These are phyloP conservation scores for Papiliotrema nemorosa DNA, from an alignment of 1,284 basidiomycete genomes.

Conservation along the genomic window DNA sequence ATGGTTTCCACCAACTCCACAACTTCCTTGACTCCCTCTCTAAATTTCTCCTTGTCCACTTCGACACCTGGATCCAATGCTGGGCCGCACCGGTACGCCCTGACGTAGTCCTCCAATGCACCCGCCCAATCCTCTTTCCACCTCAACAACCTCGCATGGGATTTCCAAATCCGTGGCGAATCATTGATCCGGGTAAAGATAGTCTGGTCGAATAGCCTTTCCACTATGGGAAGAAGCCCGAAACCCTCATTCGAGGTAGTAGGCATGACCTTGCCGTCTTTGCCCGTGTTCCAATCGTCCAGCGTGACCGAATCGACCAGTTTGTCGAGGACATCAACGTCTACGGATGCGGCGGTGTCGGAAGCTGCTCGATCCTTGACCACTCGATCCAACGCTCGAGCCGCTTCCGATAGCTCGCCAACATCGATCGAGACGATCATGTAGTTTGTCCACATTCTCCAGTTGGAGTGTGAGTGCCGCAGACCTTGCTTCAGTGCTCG, in stretches of 20 bases:
- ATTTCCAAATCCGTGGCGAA: conserved; percentile 70
- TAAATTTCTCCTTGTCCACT: conserved; percentile 63
- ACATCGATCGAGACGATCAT: conserved; percentile 92
- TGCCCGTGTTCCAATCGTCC: conserved; percentile 49
- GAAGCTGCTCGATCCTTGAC: conserved; percentile 69
- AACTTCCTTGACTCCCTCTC: conserved; percentile 70
- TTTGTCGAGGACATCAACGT: conserved; percentile 80
- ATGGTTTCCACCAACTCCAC: conserved; percentile 78
- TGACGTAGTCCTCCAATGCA: conserved; percentile 73
- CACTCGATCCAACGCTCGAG: conserved; percentile 74
- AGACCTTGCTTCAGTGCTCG: conserved; percentile 90
- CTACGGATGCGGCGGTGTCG: conserved; percentile 62
- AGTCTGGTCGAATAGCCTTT: conserved; percentile 65
- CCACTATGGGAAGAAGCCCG: conserved; percentile 62
- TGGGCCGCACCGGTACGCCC: conserved; percentile 72
- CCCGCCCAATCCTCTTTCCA: conserved; percentile 70
- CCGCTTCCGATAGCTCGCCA: conserved; percentile 84
- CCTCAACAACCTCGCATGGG: conserved; percentile 72
- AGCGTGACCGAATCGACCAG: conserved; percentile 80
- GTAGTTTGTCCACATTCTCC: conserved; percentile 98
- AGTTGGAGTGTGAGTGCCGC: conserved; percentile 79
- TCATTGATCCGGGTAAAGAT: conserved; percentile 71
- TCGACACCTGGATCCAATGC: conserved; percentile 65
- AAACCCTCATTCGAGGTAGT: conserved; percentile 62
- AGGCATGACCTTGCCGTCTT: conserved; percentile 31